Conservation (phyloP, 192 early-diverging fungal genomes). For the Backusella australiensis region DNA sequence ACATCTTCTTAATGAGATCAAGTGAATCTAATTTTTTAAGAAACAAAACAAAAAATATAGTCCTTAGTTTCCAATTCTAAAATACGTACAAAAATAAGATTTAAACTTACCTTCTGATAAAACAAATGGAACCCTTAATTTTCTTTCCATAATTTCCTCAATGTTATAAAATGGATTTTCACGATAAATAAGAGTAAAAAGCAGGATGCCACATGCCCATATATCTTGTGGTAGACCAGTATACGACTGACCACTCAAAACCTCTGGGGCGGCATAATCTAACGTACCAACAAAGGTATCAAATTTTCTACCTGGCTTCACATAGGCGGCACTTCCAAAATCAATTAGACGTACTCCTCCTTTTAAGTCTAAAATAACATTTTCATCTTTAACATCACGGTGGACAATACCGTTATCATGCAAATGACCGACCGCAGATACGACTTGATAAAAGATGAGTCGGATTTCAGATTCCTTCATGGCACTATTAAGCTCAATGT, state of each 20-base stretch:
- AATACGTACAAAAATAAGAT: not conserved
- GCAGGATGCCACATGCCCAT: constrained; percentile 80
- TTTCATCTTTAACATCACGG: constrained; percentile 87
- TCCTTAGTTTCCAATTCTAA: not conserved
- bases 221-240: constrained; percentile 83
- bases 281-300: constrained; percentile 78
- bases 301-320: constrained; percentile 51
- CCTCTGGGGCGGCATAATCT: constrained; percentile 77
- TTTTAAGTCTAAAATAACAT: constrained; percentile 63
- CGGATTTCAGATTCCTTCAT: constrained; percentile 31
- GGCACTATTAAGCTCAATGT: constrained; percentile 36
- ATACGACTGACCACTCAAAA: constrained; percentile 79
- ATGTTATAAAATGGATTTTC: constrained; percentile 62
- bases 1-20: constrained; percentile 67
- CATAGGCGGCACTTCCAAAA: constrained; percentile 78
- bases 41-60: not conserved
- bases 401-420: constrained; percentile 61
- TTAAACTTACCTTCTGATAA: constrained; percentile 16
- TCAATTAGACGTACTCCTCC: constrained; percentile 74
- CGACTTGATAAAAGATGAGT: constrained; percentile 39
- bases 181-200: constrained; percentile 78
- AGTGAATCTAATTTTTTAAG: constrained; percentile 34
- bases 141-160: constrained; percentile 53
- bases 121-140: constrained; percentile 37
- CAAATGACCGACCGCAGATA: constrained; percentile 36